Percentiles rank a stretch among this genome's conserved stretches.
Evolutionary conservation across 2,329 filamentous ascomycete species (phyloP).

Genomic region (Oidium heveae): DNA sequence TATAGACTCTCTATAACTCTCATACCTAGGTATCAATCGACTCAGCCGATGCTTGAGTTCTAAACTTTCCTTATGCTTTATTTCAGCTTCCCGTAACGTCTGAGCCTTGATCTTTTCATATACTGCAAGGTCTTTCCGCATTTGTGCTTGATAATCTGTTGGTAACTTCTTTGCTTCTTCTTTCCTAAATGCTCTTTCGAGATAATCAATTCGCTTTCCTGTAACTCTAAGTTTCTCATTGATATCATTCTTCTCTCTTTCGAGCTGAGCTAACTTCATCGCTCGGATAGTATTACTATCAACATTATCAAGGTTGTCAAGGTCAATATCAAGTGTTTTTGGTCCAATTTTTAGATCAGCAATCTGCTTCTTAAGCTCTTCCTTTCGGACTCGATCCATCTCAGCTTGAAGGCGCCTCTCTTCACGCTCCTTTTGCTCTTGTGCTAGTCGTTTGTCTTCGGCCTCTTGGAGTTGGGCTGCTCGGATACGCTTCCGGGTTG

Average conservation of each 20-base stretch:
- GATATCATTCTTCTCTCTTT: conserved; percentile 94
- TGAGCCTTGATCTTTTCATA: conserved; percentile 60
- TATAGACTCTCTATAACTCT: conserved; percentile 57
- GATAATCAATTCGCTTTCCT: conserved; percentile 84
- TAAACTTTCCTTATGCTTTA: conserved; percentile 78
- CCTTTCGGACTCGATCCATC: conserved; percentile 68
- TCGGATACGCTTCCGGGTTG: conserved; percentile 61
- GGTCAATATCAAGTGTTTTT: conserved; percentile 50
- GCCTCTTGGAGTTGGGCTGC: conserved; percentile 76
- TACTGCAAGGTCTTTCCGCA: conserved; percentile 48
- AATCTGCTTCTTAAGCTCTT: conserved; percentile 81
- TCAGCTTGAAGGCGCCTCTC: conserved; percentile 66
- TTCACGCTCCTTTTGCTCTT: conserved; percentile 80
- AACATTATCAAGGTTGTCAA: conserved; percentile 61
- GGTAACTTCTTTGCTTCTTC: conserved; percentile 84
- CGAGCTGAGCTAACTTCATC: conserved; percentile 84
- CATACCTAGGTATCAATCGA: conserved; percentile 64
- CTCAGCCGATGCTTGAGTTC: conserved; percentile 81
- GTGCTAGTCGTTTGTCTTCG: conserved; percentile 67
- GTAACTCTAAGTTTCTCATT: conserved; percentile 77
- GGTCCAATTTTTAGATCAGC: conserved; percentile 75
- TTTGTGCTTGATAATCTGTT: conserved; percentile 65
- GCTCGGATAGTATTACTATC: conserved; percentile 77
- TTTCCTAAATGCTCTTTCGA: conserved; percentile 88
- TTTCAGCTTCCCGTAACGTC: conserved; percentile 54